Evolutionary conservation across 208 protist species (phyloP), one percentile per base, ranked within the genome.

Genomic region (Leishmania gerbilli): DNA sequence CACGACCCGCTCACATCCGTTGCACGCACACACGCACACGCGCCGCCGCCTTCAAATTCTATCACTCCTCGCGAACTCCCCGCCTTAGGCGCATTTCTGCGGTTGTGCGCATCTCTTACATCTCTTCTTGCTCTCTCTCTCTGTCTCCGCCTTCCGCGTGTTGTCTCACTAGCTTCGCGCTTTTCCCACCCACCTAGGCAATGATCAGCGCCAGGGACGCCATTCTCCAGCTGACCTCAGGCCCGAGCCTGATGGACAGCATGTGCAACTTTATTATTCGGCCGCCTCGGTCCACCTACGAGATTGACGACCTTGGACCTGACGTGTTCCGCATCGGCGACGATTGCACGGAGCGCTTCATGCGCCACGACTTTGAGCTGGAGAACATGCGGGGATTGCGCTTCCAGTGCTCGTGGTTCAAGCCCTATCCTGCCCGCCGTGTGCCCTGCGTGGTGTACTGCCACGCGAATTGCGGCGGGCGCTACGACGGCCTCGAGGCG

Each of bases 401-500:
- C 49, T 83, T 98, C 19, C 64, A 92, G 81, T 98, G 94, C 87
- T 95, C 88, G 27, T 96, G 95, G 91, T 98, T 94, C 68, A 87
- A 91, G 72, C 90, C 93, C 7, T 79, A 83, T 56, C 81, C 74
- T 9, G 31, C 69, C 34, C 31, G 78, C 74, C 82, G 69, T 69
- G 77, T 89, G 37, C 96, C 96, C 27, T 98, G 96, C 67, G 93
- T 98, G 3, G 91, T 98, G 71, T 98, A 98, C 87, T 93, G 93
- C 80, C 96, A 98, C 82, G 95, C 89, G 7, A 98, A 98, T 87
- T 96, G 94, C 75, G 93, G 94, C 34, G 88, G 89, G 79, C 92
- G 95, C 69, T 91, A 89, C 77, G 92, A 98, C 79, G 90, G 83
- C 8, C 81, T 97, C 21, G 93, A 98, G 81, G 88, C 92, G 0